Conservation (phyloP, 1,284 basidiomycete species). For the Quambalaria eucalypti region DNA sequence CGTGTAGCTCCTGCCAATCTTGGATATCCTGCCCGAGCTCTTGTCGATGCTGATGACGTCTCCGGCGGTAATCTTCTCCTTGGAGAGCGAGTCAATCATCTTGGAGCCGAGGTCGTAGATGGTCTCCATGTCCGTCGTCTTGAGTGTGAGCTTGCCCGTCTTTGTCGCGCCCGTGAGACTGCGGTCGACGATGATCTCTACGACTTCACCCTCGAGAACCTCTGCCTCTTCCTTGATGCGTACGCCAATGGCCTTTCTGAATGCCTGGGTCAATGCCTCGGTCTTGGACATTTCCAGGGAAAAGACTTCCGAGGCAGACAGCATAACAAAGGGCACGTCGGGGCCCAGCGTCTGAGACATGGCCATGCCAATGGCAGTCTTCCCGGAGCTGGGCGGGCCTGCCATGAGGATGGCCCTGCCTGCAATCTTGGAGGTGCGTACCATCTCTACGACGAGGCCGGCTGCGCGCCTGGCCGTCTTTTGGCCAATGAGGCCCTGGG, state of each 20-base stretch:
- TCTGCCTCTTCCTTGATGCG: slow-evolving; percentile 96
- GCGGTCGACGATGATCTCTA: slow-evolving; percentile 95
- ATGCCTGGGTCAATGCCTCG: slow-evolving; percentile 91
- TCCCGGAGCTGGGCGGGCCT: slow-evolving; percentile 89
- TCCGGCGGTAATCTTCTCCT: slow-evolving; percentile 92
- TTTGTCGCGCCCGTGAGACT: slow-evolving; percentile 97
- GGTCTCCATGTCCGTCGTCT: slow-evolving; percentile 99
- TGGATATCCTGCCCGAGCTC: slow-evolving; percentile 87
- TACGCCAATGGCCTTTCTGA: slow-evolving; percentile 88
- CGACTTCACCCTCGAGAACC: slow-evolving; percentile 93
- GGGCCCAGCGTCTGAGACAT: slow-evolving; percentile 91
- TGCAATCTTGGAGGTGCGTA: slow-evolving; percentile 86
- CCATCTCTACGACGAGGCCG: slow-evolving; percentile 95
- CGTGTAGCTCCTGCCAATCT: slow-evolving; percentile 89
- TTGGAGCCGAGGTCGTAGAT: slow-evolving; percentile 97
- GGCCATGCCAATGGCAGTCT: slow-evolving; percentile 89
- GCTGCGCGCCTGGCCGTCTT: slow-evolving; percentile 89
- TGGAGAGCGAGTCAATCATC: slow-evolving; percentile 95
- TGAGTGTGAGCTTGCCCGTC: slow-evolving; percentile 93
- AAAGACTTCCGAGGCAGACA: slow-evolving; percentile 93
- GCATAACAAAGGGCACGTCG: slow-evolving; percentile 94
- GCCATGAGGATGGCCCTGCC: slow-evolving; percentile 94
- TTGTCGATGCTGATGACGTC: slow-evolving; percentile 97
- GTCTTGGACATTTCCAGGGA: slow-evolving; percentile 94
- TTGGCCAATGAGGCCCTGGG: slow-evolving; percentile 93